Conservation (phyloP, 768 basidiomycete species). For the Coprinopsis sp. region DNA sequence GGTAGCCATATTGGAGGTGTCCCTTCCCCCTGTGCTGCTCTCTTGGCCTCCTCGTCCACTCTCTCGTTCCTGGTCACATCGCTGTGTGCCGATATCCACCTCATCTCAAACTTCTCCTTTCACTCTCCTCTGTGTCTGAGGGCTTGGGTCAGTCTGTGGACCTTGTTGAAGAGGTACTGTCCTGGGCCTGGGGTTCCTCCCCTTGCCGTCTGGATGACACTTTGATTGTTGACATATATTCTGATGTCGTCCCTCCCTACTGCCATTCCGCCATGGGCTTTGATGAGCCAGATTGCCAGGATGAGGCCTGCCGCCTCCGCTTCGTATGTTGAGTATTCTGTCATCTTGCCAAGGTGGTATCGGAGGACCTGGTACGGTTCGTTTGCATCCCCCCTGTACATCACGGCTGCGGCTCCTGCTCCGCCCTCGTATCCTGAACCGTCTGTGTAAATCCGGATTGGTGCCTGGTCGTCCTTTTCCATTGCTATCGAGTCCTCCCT, state of each 20-base stretch:
- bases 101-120: neutral
- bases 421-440: slow-evolving; percentile 15
- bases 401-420: slow-evolving; percentile 20
- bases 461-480: slow-evolving; percentile 1
- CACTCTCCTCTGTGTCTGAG: neutral
- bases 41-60: slow-evolving; percentile 14
- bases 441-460: slow-evolving; percentile 14
- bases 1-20: neutral
- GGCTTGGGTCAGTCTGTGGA: neutral
- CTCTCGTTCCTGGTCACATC: slow-evolving; percentile 11
- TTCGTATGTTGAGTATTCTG: slow-evolving; percentile 16
- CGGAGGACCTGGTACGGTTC: slow-evolving; percentile 3
- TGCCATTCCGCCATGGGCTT: neutral
- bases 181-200: neutral
- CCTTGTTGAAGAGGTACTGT: neutral
- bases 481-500: slow-evolving; percentile 7
- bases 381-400: neutral
- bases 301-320: slow-evolving; percentile 16
- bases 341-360: slow-evolving; percentile 12
- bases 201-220: neutral
- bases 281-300: slow-evolving; percentile 15
- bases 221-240: slow-evolving; percentile 7
- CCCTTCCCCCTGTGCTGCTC: slow-evolving; percentile 4
- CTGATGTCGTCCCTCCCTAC: neutral
- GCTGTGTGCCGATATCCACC: slow-evolving; percentile 13